These are phyloP conservation scores for Diospyros kaki DNA, from an alignment of 148 eudicot species.

Conservation along the genomic window DNA sequence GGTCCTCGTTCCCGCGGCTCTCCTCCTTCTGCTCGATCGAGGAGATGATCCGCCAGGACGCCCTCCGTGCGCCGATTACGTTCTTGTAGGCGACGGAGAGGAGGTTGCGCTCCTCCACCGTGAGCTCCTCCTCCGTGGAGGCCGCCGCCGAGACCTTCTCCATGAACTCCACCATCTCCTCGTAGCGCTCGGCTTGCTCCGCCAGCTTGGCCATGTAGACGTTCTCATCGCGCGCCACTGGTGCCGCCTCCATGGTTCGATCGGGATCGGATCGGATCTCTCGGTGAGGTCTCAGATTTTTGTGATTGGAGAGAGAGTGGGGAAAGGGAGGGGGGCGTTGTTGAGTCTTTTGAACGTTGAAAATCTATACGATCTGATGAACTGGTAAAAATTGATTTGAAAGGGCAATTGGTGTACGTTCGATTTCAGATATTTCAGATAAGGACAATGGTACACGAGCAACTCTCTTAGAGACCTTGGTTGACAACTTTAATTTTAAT, in stretches of 20 bases:
- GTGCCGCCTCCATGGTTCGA: constrained; percentile 18
- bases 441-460: too few species aligned
- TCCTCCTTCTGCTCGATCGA: constrained; percentile 75
- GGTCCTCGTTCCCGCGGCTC: constrained; percentile 65
- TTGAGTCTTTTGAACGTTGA: too few species aligned
- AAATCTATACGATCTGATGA: too few species aligned
- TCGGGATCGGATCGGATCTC: neutral
- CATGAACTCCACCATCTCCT: constrained; percentile 69
- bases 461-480: too few species aligned
- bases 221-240: constrained; percentile 49
- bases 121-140: constrained; percentile 49
- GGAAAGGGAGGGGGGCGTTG: neutral
- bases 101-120: constrained; percentile 64
- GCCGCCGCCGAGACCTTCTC: constrained; percentile 45
- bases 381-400: too few species aligned
- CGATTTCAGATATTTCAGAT: neutral
- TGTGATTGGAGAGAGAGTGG: neutral
- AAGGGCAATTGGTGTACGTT: neutral
- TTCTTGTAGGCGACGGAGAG: constrained; percentile 77
- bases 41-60: constrained; percentile 69
- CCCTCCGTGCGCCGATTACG: constrained; percentile 72
- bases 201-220: constrained; percentile 71
- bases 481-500: too few species aligned
- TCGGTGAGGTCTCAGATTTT: neutral
- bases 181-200: constrained; percentile 71